A percentile compares a stretch with the other conserved stretches of the same genome.
phyloP scores from a whole-genome alignment of 495 filamentous ascomycete species.

The Talaromyces nanjingensis region DNA sequence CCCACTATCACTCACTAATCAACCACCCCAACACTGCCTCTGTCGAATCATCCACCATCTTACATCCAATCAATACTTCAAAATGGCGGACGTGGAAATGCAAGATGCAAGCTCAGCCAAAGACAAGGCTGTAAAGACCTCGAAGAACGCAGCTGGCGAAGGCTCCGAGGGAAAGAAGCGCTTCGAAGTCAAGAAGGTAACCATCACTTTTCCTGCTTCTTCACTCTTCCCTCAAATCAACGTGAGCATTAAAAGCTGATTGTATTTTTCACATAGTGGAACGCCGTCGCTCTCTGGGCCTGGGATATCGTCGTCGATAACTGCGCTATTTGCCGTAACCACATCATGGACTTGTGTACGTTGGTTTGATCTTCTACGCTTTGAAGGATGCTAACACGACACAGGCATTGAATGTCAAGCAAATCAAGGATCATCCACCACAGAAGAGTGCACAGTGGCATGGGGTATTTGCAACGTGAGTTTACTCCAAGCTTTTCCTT shows the following conservation, averaged over 20 bases:
- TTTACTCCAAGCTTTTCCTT: slow-evolving; percentile 9
- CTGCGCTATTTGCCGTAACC: slow-evolving; percentile 98
- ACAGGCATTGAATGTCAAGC: slow-evolving; percentile 97
- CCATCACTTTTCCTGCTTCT: slow-evolving; percentile 7
- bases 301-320: slow-evolving; percentile 99
- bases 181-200: slow-evolving; percentile 98
- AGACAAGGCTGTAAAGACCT: slow-evolving; percentile 41
- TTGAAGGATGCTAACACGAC: slow-evolving; percentile 1
- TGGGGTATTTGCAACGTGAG: slow-evolving; percentile 99
- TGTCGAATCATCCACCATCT: neutral
- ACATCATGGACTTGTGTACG: slow-evolving; percentile 98
- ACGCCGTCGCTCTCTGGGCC: slow-evolving; percentile 97
- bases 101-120: slow-evolving; percentile 64
- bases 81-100: slow-evolving; percentile 97
- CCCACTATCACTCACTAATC: neutral
- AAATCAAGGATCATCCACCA: slow-evolving; percentile 97
- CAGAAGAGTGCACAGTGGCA: slow-evolving; percentile 95
- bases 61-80: neutral
- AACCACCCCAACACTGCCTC: neutral
- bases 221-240: neutral
- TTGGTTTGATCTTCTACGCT: neutral
- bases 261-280: slow-evolving; percentile 60
- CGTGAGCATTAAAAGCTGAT: neutral
- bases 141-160: slow-evolving; percentile 45
- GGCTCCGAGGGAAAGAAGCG: slow-evolving; percentile 74